phyloP scores from a whole-genome alignment of 805 yeast genomes.

The Wickerhamia fluorescens region DNA sequence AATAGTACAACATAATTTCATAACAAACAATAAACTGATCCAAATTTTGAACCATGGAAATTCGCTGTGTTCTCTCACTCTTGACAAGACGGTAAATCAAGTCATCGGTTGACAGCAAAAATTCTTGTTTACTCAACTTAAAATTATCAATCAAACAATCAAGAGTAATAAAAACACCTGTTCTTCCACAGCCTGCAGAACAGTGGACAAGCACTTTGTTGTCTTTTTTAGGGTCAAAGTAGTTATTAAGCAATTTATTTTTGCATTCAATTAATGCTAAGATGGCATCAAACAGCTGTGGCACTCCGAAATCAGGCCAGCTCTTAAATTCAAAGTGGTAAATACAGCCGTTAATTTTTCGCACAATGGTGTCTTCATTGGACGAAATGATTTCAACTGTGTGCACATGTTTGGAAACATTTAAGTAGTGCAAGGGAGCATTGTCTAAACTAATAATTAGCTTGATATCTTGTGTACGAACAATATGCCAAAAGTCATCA shows the following conservation, averaged over 20 bases:
- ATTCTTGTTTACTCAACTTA: conserved; percentile 1
- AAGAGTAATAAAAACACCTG: conserved; percentile 22
- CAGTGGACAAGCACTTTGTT: conserved; percentile 18
- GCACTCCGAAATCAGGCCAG: conserved; percentile 46
- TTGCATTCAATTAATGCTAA: conserved; percentile 27
- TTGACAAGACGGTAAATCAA: conserved; percentile 57
- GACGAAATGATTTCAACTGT: conserved; percentile 3
- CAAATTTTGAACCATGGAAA: conserved; percentile 79
- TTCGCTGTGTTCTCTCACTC: conserved; percentile 62
- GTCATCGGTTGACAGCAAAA: conserved; percentile 31
- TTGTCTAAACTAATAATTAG: conserved; percentile 33
- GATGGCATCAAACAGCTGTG: conserved; percentile 23
- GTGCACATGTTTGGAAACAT: conserved; percentile 4
- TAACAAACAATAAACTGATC: conserved; percentile 71
- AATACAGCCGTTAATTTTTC: conserved; percentile 12
- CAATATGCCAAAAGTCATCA: conserved; percentile 38
- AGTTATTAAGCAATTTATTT: conserved; percentile 15
- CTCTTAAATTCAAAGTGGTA: conserved; percentile 33
- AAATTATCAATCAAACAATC: conserved; percentile 17
- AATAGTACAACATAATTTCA: conserved; percentile 41
- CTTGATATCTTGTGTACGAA: conserved; percentile 27
- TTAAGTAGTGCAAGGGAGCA: conserved; percentile 12
- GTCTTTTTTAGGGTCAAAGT: conserved; percentile 2
- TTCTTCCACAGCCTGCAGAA: conserved; percentile 26
- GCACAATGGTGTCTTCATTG: conserved; percentile 4